Conservation (phyloP, 257 asterid genomes). For the Misopates orontium region DNA sequence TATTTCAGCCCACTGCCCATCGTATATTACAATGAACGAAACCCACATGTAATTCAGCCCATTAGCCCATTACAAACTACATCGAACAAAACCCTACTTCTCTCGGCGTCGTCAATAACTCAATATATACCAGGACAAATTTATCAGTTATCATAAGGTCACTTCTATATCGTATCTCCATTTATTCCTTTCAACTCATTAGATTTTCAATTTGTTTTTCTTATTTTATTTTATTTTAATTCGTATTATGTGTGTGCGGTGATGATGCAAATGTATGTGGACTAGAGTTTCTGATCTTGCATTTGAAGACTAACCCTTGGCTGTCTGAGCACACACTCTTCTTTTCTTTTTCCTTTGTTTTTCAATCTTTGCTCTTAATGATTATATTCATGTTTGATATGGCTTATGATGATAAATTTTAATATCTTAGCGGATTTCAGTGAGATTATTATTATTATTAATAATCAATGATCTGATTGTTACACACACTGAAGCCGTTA, state of each 20-base stretch:
- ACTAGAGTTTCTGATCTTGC: slow-evolving; percentile 58
- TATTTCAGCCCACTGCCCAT: too few species aligned
- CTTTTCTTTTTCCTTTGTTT: too few species aligned
- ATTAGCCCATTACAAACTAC: neutral
- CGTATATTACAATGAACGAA: too few species aligned
- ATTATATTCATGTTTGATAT: neutral
- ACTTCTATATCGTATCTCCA: neutral
- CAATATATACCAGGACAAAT: neutral
- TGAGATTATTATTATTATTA: slow-evolving; percentile 41
- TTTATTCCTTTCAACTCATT: neutral
- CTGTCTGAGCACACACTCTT: slow-evolving; percentile 61
- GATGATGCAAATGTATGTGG: slow-evolving; percentile 47
- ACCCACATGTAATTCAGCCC: neutral
- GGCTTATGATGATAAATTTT: slow-evolving; percentile 61
- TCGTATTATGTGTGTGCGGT: slow-evolving; percentile 29
- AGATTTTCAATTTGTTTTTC: neutral
- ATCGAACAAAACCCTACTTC: neutral
- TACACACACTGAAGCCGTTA: slow-evolving; percentile 78
- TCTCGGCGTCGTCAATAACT: neutral
- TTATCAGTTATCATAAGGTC: neutral
- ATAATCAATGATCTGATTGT: slow-evolving; percentile 65
- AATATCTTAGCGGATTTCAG: slow-evolving; percentile 84
- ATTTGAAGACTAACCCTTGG: slow-evolving; percentile 60
- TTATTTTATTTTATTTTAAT: too few species aligned
- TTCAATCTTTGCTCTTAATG: neutral